Evolutionary conservation across 495 filamentous ascomycete genomes (phyloP).

Genomic region (Aspergillus ellipticus): DNA sequence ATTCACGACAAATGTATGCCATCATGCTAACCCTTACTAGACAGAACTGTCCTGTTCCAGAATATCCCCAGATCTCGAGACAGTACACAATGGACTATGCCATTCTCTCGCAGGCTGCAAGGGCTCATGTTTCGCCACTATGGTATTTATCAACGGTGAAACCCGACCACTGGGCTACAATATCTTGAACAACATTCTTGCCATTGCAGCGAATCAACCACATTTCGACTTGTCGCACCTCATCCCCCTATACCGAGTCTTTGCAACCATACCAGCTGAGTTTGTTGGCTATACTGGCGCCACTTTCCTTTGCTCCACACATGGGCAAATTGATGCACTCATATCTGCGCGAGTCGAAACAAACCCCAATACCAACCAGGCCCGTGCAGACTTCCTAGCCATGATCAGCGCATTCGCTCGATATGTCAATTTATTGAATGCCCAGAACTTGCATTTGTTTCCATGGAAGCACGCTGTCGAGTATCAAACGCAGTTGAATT

Average conservation of each 20-base stretch:
- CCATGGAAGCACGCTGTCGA: slow-evolving; percentile 14
- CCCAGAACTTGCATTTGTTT: slow-evolving; percentile 14
- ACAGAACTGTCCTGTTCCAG: slow-evolving; percentile 12
- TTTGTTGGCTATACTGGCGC: slow-evolving; percentile 11
- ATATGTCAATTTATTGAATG: slow-evolving; percentile 17
- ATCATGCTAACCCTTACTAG: neutral
- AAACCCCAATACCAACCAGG: slow-evolving; percentile 1
- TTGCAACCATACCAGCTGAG: slow-evolving; percentile 4
- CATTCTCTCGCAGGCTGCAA: slow-evolving; percentile 4
- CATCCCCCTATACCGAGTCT: slow-evolving; percentile 5
- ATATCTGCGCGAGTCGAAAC: slow-evolving; percentile 1
- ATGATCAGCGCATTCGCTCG: slow-evolving; percentile 13
- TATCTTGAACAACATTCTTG: slow-evolving; percentile 11
- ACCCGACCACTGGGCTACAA: slow-evolving; percentile 11
- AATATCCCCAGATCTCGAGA: slow-evolving; percentile 3
- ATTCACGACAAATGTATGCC: neutral
- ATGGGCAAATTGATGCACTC: slow-evolving; percentile 7
- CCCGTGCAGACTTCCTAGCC: slow-evolving; percentile 11
- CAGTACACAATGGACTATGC: slow-evolving; percentile 5
- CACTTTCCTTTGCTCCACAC: slow-evolving; percentile 2
- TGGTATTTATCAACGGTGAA: slow-evolving; percentile 14
- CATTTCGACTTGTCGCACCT: slow-evolving; percentile 12
- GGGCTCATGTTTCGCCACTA: slow-evolving; percentile 13
- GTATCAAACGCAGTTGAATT: slow-evolving; percentile 1
- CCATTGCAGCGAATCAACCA: neutral